These are phyloP conservation scores for Batkoa obscura DNA, from an alignment of 371 early-diverging fungal genomes.

Conservation along the genomic window DNA sequence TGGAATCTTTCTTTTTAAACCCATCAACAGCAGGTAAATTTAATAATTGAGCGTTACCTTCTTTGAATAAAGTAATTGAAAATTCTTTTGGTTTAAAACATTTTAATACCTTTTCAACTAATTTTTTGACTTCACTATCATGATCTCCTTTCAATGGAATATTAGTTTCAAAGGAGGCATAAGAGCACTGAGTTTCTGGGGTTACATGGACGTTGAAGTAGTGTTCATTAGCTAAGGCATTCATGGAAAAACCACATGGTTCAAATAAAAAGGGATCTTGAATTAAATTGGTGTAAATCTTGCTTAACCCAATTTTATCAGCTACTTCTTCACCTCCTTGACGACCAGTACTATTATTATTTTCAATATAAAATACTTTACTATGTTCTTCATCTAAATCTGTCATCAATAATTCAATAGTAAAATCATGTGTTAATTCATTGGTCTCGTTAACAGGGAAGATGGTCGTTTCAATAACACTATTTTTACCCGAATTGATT, in stretches of 20 bases:
- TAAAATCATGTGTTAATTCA: conserved; percentile 41
- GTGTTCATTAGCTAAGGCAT: conserved; percentile 56
- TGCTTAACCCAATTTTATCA: conserved; percentile 43
- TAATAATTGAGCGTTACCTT: conserved; percentile 15
- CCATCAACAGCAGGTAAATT: conserved; percentile 24
- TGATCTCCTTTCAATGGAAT: conserved; percentile 32
- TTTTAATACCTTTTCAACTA: conserved; percentile 51
- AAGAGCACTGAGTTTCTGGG: conserved; percentile 92
- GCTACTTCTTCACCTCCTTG: conserved; percentile 25
- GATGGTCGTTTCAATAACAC: conserved; percentile 6
- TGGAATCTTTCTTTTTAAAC: conserved; percentile 39
- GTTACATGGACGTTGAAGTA: conserved; percentile 94
- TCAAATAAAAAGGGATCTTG: conserved; percentile 73
- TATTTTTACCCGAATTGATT: no score
- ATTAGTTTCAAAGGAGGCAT: conserved; percentile 89
- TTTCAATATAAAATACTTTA: conserved; percentile 33
- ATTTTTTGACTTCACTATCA: conserved; percentile 33
- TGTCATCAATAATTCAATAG: conserved; percentile 89
- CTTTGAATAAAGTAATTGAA: conserved; percentile 60
- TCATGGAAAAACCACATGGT: conserved; percentile 87
- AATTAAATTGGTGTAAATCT: conserved; percentile 50
- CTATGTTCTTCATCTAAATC: conserved; percentile 52
- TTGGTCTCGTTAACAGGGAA: conserved; percentile 12
- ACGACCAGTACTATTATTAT: conserved; percentile 19
- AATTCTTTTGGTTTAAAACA: conserved; percentile 65